Percentiles rank a stretch among this genome's conserved stretches.
Conservation (phyloP, 2,329 filamentous ascomycete genomes). For the Monascus ruber region DNA sequence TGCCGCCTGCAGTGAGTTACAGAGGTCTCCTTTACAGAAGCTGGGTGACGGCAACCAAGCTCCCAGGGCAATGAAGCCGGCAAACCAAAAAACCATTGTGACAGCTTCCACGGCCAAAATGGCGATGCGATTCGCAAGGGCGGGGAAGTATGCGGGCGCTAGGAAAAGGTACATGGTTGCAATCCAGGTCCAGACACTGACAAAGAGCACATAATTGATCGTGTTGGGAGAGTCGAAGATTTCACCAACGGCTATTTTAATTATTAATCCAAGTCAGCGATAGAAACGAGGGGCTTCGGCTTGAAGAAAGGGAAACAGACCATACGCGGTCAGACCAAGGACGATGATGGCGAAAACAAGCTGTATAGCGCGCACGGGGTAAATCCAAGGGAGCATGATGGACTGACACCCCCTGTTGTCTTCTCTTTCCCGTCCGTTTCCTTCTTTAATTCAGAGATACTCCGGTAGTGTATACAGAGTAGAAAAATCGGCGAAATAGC, state of each 20-base stretch:
- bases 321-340: conserved; percentile 62
- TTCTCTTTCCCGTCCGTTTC: too few relatives aligned
- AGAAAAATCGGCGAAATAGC: too few relatives aligned
- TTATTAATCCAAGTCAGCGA: conserved; percentile 39
- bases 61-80: conserved; percentile 67
- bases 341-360: conserved; percentile 60
- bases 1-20: conserved; percentile 46
- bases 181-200: conserved; percentile 62
- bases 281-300: conserved; percentile 26
- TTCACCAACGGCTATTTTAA: not conserved
- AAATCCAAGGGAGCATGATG: conserved; percentile 10
- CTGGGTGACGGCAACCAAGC: conserved; percentile 48
- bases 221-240: conserved; percentile 40
- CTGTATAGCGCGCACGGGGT: conserved; percentile 55
- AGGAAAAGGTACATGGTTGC: conserved; percentile 58
- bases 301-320: conserved; percentile 32
- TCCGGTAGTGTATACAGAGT: too few relatives aligned
- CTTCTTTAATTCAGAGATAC: too few relatives aligned
- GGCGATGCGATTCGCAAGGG: conserved; percentile 51
- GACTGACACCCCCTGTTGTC: too few relatives aligned
- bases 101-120: conserved; percentile 58
- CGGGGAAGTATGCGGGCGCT: conserved; percentile 51
- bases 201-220: conserved; percentile 72
- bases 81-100: conserved; percentile 84
- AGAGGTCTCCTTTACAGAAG: conserved; percentile 45